Evolutionary conservation across 176 grass and related monocot species (phyloP).

Genomic region (Pontederia crassipes): DNA sequence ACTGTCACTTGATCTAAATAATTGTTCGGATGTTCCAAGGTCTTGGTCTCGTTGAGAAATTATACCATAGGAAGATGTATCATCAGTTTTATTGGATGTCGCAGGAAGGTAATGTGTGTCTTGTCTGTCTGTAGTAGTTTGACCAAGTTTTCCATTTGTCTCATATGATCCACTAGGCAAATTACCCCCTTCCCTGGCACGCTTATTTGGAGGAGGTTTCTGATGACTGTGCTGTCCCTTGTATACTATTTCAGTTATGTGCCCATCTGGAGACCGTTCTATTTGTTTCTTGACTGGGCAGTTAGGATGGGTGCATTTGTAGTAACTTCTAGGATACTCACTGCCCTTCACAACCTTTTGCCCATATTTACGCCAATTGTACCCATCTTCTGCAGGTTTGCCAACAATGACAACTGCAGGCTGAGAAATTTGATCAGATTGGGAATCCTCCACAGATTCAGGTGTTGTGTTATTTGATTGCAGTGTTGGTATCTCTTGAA

Average conservation of each 20-base stretch:
- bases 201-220: conserved; percentile 36
- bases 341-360: conserved; percentile 64
- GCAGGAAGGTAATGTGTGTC: too few relatives aligned
- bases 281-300: conserved; percentile 68
- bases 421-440: conserved; percentile 26
- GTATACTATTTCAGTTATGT: conserved; percentile 55
- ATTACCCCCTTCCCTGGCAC: conserved; percentile 43
- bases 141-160: too few relatives aligned
- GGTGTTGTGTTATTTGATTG: conserved; percentile 26
- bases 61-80: too few relatives aligned
- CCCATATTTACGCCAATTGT: conserved; percentile 68
- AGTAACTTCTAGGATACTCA: conserved; percentile 59
- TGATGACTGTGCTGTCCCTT: conserved; percentile 51
- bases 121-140: too few relatives aligned
- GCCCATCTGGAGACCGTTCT: conserved; percentile 37
- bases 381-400: conserved; percentile 55
- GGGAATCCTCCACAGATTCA: conserved; percentile 33
- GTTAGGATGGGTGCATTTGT: conserved; percentile 39
- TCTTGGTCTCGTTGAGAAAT: too few relatives aligned
- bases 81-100: too few relatives aligned
- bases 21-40: conserved; percentile 11
- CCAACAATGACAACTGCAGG: conserved; percentile 23
- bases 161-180: too few relatives aligned
- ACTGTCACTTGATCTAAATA: conserved; percentile 53
- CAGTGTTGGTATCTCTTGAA: conserved; percentile 22